Evolutionary conservation across 306 rosid genomes (phyloP), one percentile per base, ranked within the genome.

Genomic region (Pterocarpus santalinus): DNA sequence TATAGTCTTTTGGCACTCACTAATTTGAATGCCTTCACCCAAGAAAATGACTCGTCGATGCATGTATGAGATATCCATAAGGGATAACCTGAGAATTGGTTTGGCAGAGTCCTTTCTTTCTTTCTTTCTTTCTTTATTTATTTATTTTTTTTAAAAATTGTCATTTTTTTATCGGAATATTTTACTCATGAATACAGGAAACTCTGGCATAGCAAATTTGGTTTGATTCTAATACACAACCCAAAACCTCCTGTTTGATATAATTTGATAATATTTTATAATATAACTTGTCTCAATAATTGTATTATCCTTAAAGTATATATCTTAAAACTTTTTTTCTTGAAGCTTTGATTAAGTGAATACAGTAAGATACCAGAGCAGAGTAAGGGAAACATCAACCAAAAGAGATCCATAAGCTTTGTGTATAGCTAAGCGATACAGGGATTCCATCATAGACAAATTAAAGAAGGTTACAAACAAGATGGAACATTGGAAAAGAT

Each of bases 321-420:
- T 57, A 16, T 60, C 5, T 33, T 60, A 70, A 30, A 57, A 75
- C 69, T 61, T 67, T 52, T 74, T 2, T 6, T 38, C 8, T 41
- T 32, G 6, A 73, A 65, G 55, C 66, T 74, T 46, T 74, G 71
- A 36, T 75, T 57, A 61, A 9, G 79, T 43, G 69, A 76, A 56
- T 16, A n/a, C 28, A 80, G 15, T 52, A 71, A 56, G 61, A 74
- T 74, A 49, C 35, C 0, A 56, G 34, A 10, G 30, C 15, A 66
- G 65, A 8, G 66, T 74, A 58, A 16, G 46, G 55, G 35, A 13
- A 46, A 28, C 34, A 66, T 66, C 32, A 44, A 44, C 67, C 12
- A 12, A 61, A 82, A 38, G 72, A 15, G 47, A 47, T 57, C 32
- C 46, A 34, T 63, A 44, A 10, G 11, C 57, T 69, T 79, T 80